Base-by-base conservation (phyloP, 2,329 filamentous ascomycete genomes). In the Hirsutella rhossiliensis region DNA sequence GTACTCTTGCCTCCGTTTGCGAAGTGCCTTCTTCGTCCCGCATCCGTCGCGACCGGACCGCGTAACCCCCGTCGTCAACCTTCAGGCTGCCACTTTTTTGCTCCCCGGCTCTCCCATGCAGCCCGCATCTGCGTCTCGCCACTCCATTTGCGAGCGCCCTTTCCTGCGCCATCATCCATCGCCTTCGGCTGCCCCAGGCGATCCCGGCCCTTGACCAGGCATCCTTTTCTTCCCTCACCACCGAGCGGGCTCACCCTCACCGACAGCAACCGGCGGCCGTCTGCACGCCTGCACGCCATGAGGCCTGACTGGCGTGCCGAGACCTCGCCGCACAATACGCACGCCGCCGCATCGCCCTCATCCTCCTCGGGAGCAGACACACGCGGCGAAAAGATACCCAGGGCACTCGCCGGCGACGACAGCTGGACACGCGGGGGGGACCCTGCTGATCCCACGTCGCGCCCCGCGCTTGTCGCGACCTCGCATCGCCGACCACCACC, bases 31-130 rank as follows among this genome's bases (percentile, higher is more conserved):
- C 18, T 8, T 40, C 36, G 27, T 42, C 47, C 49, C 50, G 47
- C 49, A 50, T 50, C 49, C 53, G 54, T 57, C 55, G 56, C 54
- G 55, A 54, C 55, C 42, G 47, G 51, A 58, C 56, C 57, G 55
- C 56, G 56, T 58, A 56, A 56, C 34, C 34, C n/a, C 17, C 34
- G 34, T 37, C 34, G 34, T 37, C 34, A 17, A 17, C 23, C 17
- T 28, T 29, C 23, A 23, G 27, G 39, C 38, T 41, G 38, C 37
- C 43, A 40, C 32, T 41, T 40, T 39, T 42, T 40, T 23, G 17
- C 36, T 20, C 45, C 34, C 28, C 20, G 36, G 37, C 45, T 38
- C 41, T 19, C 11, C 19, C 28, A 15, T 29, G 41, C 41, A 27
- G 28, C 41, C 27, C 23, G 20, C 27, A 12, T 15, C 41, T 27